phyloP scores from a whole-genome alignment of 305 asterid genomes.

The Solanum hybrid region DNA sequence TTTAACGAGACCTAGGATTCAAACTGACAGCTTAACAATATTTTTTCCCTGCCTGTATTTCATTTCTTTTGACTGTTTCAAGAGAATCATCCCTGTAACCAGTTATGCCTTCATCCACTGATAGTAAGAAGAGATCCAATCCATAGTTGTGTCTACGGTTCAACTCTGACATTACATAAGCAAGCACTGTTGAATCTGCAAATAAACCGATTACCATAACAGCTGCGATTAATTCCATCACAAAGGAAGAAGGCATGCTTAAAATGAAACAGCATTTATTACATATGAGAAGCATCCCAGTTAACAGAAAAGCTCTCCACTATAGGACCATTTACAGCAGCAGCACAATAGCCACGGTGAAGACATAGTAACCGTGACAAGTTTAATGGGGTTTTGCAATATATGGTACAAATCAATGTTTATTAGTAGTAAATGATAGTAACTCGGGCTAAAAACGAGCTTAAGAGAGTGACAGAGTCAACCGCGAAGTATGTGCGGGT shows the following conservation, averaged over 20 bases:
- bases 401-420: background rate
- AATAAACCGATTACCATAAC: background rate
- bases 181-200: constrained; percentile 97
- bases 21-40: background rate
- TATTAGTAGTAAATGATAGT: background rate
- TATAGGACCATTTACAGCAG: background rate
- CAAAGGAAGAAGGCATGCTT: background rate
- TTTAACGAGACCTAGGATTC: background rate
- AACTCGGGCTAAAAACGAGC: background rate
- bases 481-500: background rate
- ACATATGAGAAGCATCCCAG: background rate
- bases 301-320: background rate
- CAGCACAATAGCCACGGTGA: background rate
- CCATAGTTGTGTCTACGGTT: constrained; percentile 78
- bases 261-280: background rate
- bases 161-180: constrained; percentile 82
- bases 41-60: constrained; percentile 56
- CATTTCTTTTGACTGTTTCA: constrained; percentile 94
- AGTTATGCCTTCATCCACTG: constrained; percentile 95
- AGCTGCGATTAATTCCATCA: background rate
- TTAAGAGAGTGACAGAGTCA: background rate
- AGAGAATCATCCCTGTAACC: constrained; percentile 98
- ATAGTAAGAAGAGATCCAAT: constrained; percentile 87
- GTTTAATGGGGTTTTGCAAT: background rate
- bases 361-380: background rate